These are phyloP conservation scores for Fusarium liriodendri DNA, from an alignment of 2,329 filamentous ascomycete genomes.

Conservation along the genomic window DNA sequence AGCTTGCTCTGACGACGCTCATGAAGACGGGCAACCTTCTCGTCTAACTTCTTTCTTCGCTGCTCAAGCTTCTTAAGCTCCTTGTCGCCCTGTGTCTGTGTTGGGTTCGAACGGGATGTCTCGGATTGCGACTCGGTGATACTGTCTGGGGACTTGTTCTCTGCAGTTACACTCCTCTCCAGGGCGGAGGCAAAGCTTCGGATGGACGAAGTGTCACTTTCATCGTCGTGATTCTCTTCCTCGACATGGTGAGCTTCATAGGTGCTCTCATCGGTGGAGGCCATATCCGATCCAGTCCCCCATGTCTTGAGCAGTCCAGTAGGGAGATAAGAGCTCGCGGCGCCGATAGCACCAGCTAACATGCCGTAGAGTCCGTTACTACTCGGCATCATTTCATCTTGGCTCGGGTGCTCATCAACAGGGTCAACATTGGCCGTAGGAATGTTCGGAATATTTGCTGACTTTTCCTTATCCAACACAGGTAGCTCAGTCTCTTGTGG, in stretches of 20 bases:
- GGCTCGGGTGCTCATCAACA: conserved; percentile 23
- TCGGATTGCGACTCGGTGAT: conserved; percentile 49
- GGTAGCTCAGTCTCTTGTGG: conserved; percentile 7
- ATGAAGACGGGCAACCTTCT: conserved; percentile 68
- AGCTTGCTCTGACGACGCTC: conserved; percentile 59
- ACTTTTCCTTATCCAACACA: conserved; percentile 2
- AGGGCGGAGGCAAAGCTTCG: conserved; percentile 63
- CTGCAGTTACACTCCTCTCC: conserved; percentile 49
- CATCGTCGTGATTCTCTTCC: conserved; percentile 41
- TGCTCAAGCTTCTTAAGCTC: conserved; percentile 73
- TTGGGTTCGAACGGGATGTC: conserved; percentile 49
- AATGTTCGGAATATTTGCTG: conserved; percentile 26
- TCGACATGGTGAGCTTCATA: conserved; percentile 37
- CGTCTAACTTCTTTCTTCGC: conserved; percentile 70
- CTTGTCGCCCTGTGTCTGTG: conserved; percentile 60
- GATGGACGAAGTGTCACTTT: conserved; percentile 59
- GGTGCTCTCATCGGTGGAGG: conserved; percentile 42
- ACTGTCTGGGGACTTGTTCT: conserved; percentile 43
- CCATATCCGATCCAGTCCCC: conserved; percentile 41
- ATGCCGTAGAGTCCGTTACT: conserved; percentile 66
- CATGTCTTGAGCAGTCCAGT: conserved; percentile 48
- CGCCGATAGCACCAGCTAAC: conserved; percentile 63
- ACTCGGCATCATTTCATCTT: conserved; percentile 50
- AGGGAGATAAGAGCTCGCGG: conserved; percentile 60
- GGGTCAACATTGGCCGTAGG: conserved; percentile 48